These are phyloP conservation scores for Annulohypoxylon maeteangense DNA, from an alignment of 495 filamentous ascomycete species.

Conservation along the genomic window DNA sequence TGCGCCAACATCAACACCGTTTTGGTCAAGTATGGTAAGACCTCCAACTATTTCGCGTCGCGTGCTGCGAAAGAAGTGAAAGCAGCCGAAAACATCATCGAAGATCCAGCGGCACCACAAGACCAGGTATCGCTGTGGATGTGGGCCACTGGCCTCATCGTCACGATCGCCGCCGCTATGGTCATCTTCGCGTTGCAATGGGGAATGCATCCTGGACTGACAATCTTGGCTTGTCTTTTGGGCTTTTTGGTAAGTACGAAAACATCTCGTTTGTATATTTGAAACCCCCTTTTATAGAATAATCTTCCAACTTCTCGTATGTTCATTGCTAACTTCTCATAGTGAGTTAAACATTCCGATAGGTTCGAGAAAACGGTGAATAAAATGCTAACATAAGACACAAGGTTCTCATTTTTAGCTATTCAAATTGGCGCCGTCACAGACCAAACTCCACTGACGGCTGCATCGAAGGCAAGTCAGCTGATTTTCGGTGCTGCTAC, in stretches of 20 bases:
- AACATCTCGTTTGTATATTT: too few species aligned
- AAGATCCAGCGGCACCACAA: conserved; percentile 62
- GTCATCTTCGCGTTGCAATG: conserved; percentile 70
- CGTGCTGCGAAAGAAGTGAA: conserved; percentile 49
- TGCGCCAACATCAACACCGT: conserved; percentile 55
- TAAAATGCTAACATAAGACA: background rate
- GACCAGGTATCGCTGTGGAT: conserved; percentile 71
- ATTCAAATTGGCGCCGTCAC: conserved; percentile 72
- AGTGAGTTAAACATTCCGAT: too few species aligned
- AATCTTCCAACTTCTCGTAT: too few species aligned
- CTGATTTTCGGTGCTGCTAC: conserved; percentile 73
- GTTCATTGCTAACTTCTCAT: too few species aligned
- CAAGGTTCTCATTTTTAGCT: conserved; percentile 69
- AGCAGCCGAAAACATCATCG: conserved; percentile 51
- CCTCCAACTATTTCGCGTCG: conserved; percentile 58
- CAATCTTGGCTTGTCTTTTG: conserved; percentile 68
- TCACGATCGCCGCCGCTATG: conserved; percentile 64
- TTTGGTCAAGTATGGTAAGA: conserved; percentile 55
- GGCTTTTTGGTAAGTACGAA: conserved; percentile 66
- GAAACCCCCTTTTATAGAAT: too few species aligned
- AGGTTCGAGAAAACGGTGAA: too few species aligned
- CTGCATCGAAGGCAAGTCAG: conserved; percentile 74
- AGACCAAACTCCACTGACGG: conserved; percentile 71
- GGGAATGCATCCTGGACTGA: conserved; percentile 68
- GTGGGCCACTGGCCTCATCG: conserved; percentile 65